A percentile compares a stretch with the other conserved stretches of the same genome.
These are phyloP conservation scores for Cyathus striatus DNA, from an alignment of 768 basidiomycete genomes.

Conservation along the genomic window DNA sequence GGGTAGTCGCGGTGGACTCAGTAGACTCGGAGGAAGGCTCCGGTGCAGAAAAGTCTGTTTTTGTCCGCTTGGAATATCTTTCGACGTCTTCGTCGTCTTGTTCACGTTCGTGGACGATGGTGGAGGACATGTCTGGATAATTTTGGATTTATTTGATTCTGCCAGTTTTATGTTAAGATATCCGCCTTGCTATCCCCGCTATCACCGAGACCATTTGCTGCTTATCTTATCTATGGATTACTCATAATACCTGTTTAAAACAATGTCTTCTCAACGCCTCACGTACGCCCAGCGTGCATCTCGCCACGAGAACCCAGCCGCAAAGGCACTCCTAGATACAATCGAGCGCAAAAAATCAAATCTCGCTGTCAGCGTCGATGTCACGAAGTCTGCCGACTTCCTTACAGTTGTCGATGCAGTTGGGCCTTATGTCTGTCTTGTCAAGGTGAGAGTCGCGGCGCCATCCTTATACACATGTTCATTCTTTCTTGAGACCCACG, in stretches of 20 bases:
- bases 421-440: conserved; percentile 85
- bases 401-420: conserved; percentile 84
- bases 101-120: conserved; percentile 46
- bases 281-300: conserved; percentile 61
- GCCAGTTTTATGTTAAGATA: too few species aligned
- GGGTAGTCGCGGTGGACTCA: conserved; percentile 7
- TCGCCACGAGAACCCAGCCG: conserved; percentile 67
- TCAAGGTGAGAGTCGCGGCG: conserved; percentile 63
- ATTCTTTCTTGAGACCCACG: conserved; percentile 70
- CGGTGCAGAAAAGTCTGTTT: conserved; percentile 21
- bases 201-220: too few species aligned
- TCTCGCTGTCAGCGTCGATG: conserved; percentile 94
- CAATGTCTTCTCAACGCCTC: conserved; percentile 32
- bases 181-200: too few species aligned
- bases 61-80: conserved; percentile 38
- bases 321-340: conserved; percentile 69
- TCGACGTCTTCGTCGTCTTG: conserved; percentile 38
- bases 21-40: neutral
- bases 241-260: too few species aligned
- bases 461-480: conserved; percentile 11
- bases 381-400: conserved; percentile 73
- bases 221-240: conserved; percentile 6
- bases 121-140: conserved; percentile 24
- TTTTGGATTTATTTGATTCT: too few species aligned
- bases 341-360: conserved; percentile 89